phyloP scores from a whole-genome alignment of 2,329 filamentous ascomycete genomes.

The Pestalotiopsis sp. region DNA sequence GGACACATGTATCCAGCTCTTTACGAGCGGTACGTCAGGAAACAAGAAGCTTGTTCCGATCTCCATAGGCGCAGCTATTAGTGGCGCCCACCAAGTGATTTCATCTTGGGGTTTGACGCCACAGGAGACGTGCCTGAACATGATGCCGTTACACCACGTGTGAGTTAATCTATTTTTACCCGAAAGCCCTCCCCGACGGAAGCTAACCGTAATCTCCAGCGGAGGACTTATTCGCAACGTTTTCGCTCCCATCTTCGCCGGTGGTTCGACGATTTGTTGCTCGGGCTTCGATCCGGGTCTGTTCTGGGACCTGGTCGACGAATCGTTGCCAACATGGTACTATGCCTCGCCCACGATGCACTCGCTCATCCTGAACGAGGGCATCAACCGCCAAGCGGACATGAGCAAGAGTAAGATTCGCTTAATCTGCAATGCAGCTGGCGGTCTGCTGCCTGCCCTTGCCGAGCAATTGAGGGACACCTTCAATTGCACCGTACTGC shows the following conservation, averaged over 20 bases:
- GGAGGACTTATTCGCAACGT: slow-evolving; percentile 56
- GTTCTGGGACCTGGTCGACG: slow-evolving; percentile 56
- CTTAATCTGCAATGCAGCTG: slow-evolving; percentile 57
- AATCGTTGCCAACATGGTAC: slow-evolving; percentile 53
- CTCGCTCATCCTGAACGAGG: slow-evolving; percentile 51
- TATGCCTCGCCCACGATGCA: slow-evolving; percentile 61
- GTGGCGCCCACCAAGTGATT: slow-evolving; percentile 51
- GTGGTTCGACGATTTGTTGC: slow-evolving; percentile 55
- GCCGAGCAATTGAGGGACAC: slow-evolving; percentile 48
- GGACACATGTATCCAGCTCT: slow-evolving; percentile 52
- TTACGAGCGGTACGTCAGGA: slow-evolving; percentile 58
- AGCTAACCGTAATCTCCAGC: slow-evolving; percentile 24
- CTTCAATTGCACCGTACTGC: slow-evolving; percentile 52
- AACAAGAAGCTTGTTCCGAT: slow-evolving; percentile 60
- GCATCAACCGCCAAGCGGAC: slow-evolving; percentile 37
- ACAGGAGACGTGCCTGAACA: slow-evolving; percentile 53
- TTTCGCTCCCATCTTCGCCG: slow-evolving; percentile 54
- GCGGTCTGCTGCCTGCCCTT: slow-evolving; percentile 51
- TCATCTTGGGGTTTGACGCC: slow-evolving; percentile 51
- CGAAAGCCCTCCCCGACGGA: neutral
- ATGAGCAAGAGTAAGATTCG: slow-evolving; percentile 44
- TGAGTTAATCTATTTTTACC: slow-evolving; percentile 30
- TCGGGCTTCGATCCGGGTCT: slow-evolving; percentile 52
- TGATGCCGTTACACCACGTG: slow-evolving; percentile 61
- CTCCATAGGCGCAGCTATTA: slow-evolving; percentile 48